Evolutionary conservation across 1,139 yeast genomes (phyloP).

Genomic region (Taiozyma sp.): DNA sequence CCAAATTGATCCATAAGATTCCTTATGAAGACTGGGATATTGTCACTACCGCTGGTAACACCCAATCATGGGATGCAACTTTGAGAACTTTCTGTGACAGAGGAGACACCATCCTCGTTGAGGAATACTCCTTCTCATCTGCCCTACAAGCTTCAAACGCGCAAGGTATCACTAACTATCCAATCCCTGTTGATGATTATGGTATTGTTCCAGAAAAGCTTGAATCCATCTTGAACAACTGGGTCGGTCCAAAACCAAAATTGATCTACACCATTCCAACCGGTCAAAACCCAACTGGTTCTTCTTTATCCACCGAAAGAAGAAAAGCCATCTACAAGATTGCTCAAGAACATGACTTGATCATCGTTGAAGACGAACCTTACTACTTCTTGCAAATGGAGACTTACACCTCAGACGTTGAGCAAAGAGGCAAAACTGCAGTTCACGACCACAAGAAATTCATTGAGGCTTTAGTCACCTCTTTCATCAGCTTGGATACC

Average conservation of each 20-base stretch:
- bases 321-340: slow-evolving; percentile 65
- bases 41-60: slow-evolving; percentile 67
- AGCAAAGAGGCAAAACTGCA: slow-evolving; percentile 24
- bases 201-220: slow-evolving; percentile 76
- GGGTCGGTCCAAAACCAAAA: slow-evolving; percentile 71
- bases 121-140: slow-evolving; percentile 74
- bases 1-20: slow-evolving; percentile 52
- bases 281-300: slow-evolving; percentile 95
- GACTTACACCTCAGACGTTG: slow-evolving; percentile 37
- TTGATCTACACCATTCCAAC: slow-evolving; percentile 83
- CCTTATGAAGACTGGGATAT: slow-evolving; percentile 65
- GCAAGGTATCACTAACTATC: slow-evolving; percentile 58
- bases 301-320: slow-evolving; percentile 65
- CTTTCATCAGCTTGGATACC: slow-evolving; percentile 70
- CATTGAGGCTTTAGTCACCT: slow-evolving; percentile 62
- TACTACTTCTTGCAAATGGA: slow-evolving; percentile 93
- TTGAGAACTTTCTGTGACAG: slow-evolving; percentile 71
- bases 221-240: slow-evolving; percentile 53
- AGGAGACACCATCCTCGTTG: slow-evolving; percentile 77
- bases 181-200: slow-evolving; percentile 69
- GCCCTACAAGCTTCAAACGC: slow-evolving; percentile 79
- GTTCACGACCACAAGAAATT: slow-evolving; percentile 56
- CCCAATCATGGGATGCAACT: slow-evolving; percentile 82
- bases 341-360: slow-evolving; percentile 72
- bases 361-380: slow-evolving; percentile 89